Evolutionary conservation across 768 basidiomycete species (phyloP).

Genomic region (Crassisporium funariophilum): DNA sequence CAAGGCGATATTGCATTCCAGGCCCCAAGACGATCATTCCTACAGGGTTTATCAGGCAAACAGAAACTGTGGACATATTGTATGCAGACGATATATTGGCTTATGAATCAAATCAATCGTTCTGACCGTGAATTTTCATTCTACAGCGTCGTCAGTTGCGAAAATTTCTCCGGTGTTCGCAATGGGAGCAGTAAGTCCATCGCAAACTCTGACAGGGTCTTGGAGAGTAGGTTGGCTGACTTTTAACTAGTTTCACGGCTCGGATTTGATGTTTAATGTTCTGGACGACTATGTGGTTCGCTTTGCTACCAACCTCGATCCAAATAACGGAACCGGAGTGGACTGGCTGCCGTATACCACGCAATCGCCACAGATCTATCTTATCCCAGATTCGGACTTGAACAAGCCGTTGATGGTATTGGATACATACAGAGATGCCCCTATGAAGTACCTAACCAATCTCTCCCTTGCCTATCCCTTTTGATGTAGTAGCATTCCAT

Average conservation of each 20-base stretch:
- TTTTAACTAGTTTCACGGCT: slow-evolving; percentile 38
- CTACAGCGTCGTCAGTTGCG: no score
- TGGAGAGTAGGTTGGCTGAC: no score
- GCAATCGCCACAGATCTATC: slow-evolving; percentile 27
- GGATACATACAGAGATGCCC: slow-evolving; percentile 43
- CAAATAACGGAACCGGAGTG: slow-evolving; percentile 40
- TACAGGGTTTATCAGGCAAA: slow-evolving; percentile 37
- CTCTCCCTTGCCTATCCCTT: slow-evolving; percentile 5
- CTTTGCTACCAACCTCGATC: slow-evolving; percentile 44
- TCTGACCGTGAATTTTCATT: slow-evolving; percentile 29
- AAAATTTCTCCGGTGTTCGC: no score
- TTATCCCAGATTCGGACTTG: slow-evolving; percentile 44
- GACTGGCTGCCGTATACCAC: slow-evolving; percentile 48
- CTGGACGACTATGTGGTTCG: slow-evolving; percentile 47
- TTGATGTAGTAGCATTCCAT: no score
- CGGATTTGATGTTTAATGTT: slow-evolving; percentile 39
- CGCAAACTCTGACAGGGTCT: no score
- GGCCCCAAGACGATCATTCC: slow-evolving; percentile 49
- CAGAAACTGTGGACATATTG: slow-evolving; percentile 49
- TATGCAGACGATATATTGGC: no score
- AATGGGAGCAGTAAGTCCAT: not conserved
- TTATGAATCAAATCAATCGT: no score
- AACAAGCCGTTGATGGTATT: slow-evolving; percentile 33
- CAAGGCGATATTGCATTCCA: slow-evolving; percentile 53
- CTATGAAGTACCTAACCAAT: slow-evolving; percentile 24